These are phyloP conservation scores for Ceratobasidium sp. DNA, from an alignment of 1,284 basidiomycete species.

Conservation along the genomic window DNA sequence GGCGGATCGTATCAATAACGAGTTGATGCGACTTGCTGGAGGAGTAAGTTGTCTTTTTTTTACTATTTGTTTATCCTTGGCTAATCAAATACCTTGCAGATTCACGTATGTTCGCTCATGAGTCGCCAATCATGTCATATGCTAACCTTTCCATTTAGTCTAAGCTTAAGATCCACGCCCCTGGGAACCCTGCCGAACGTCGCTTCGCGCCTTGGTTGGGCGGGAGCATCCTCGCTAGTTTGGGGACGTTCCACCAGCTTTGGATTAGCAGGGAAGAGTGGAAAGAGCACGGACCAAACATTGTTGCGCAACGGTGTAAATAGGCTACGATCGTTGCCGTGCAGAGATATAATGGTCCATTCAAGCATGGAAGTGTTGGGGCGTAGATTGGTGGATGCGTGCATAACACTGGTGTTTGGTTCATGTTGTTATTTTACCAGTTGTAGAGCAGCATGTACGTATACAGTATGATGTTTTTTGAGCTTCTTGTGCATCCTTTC, in stretches of 20 bases:
- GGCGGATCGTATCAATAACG: constrained; percentile 84
- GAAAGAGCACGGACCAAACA: constrained; percentile 85
- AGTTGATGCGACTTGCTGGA: constrained; percentile 82
- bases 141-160: constrained; percentile 52
- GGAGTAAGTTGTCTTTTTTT: constrained; percentile 67
- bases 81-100: not conserved
- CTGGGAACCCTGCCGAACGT: constrained; percentile 89
- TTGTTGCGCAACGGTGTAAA: constrained; percentile 85
- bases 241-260: constrained; percentile 96
- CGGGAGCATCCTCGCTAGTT: constrained; percentile 90
- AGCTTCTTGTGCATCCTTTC: constrained; percentile 3
- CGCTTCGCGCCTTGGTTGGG: constrained; percentile 94
- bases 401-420: too few species aligned
- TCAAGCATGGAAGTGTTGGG: too few species aligned
- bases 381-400: too few species aligned
- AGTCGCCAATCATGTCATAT: constrained; percentile 19
- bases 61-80: constrained; percentile 31
- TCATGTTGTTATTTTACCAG: too few species aligned
- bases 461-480: constrained; percentile 15
- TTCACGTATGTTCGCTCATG: constrained; percentile 11
- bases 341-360: too few species aligned
- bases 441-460: constrained; percentile 11
- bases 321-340: too few species aligned
- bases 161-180: constrained; percentile 85
- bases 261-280: constrained; percentile 95